Evolutionary conservation across 305 asterid genomes (phyloP), one percentile per base, ranked within the genome.

Genomic region (Fraxinus floribunda): DNA sequence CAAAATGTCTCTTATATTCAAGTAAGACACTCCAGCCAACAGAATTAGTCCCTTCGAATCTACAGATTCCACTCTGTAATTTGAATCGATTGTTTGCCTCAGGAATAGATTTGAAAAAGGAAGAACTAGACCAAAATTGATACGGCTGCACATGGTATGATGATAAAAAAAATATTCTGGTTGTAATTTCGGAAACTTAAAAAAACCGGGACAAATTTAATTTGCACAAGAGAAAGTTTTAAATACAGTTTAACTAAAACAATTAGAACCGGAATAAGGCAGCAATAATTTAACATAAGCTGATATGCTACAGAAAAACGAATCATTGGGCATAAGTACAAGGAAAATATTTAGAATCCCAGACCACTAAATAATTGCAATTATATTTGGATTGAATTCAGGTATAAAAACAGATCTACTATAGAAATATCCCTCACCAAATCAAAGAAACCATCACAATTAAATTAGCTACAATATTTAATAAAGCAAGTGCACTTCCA

Each of bases 401-500:
- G 34, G 30, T 41, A 41, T 64, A 64, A 64, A 55, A 64, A 60
- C 7, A 64, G 32, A 64, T 64, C 35, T 35, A 24, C 35, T 1
- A 22, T 64, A 9, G 7, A 22, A 64, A 22, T 64, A 64, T 24
- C 18, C 15, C 35, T 64, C 35, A 22, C 30, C 73, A 64, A 64
- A 64, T 22, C 35, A 35, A 24, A 64, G 35, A 64, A 64, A 32
- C 16, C 16, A 24, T 64, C 35, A 64, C 35, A 64, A 76, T 62
- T 39, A 81, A 74, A 68, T 18, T 52, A 81, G 62, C 78, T 83
- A 36, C 39, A 76, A 74, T 32, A 26, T 41, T 62, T 62, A 83
- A 72, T 38, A 75, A 79, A 81, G 38, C 41, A 60, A 82, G 78
- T 79, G 76, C 74, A 77, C 8, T 73, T 78, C 83, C 86, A 79